Base-by-base conservation (phyloP, 1,284 basidiomycete species). In the Malassezia globosa region DNA sequence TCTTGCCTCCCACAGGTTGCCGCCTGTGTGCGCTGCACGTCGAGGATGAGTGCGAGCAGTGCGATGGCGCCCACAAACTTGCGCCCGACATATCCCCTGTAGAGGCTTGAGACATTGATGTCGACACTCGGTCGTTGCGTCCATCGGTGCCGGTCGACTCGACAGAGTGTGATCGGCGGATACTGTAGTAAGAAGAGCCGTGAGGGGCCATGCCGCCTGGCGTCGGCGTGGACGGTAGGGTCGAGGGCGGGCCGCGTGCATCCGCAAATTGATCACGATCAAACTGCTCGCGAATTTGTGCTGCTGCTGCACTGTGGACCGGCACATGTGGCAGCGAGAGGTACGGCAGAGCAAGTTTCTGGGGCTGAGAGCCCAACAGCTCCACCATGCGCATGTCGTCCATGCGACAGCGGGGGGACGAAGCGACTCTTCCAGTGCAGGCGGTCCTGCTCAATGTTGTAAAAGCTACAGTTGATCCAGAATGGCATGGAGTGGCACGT, bases 381-480 rank as follows among this genome's bases (percentile, higher is more conserved):
- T 68, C 69, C 54, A 65, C 61, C 65, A 70, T 63, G 41, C 66
- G 64, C 14, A 71, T 51, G 31, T 64, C 69, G 54, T 69, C 59
- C 69, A 71, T 71, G 46, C 68, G 68, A 55, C 66, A 69, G 24
- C 69, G 56, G 10, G 69, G n/a, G 66, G 18, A 71, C 66, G 37
- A 71, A 71, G 10, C 66, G 63, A 37, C 66, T 61, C 4, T 56
- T 58, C 5, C 69, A 59, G 52, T 65, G 65, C 7, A 63, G 66
- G 49, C 62, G 63, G 48, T 69, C 67, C 46, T 66, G 67, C 48
- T 71, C 67, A 25, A 68, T 40, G 36, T 68, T 68, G 56, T 69
- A 71, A 48, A 71, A 71, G 47, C 59, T 63, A 55, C 64, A 66
- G 48, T 71, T 68, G 52, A 71, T 59, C 69, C 69, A 71, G 51